Percentiles rank a stretch among this genome's conserved stretches.
These are phyloP conservation scores for Parmelia sp. DNA, from an alignment of 495 filamentous ascomycete genomes.

Conservation along the genomic window DNA sequence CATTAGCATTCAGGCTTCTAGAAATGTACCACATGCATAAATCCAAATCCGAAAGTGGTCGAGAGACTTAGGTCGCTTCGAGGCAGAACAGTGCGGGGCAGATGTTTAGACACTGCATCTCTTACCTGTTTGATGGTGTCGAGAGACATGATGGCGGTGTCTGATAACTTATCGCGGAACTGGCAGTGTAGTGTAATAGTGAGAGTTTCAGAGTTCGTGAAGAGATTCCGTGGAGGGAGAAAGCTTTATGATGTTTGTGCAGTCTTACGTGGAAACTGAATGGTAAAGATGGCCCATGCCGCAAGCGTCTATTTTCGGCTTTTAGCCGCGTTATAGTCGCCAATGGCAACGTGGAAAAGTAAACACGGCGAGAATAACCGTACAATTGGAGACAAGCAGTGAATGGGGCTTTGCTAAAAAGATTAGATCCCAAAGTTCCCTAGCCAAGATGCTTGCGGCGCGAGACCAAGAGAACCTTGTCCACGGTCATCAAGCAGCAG, in stretches of 20 bases:
- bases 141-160: slow-evolving; percentile 24
- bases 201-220: background rate
- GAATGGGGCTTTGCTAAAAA: too few species aligned
- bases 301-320: slow-evolving; percentile 12
- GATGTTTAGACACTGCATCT: slow-evolving; percentile 14
- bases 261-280: slow-evolving; percentile 16
- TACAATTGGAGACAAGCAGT: background rate
- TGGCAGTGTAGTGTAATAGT: background rate
- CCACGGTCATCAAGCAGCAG: slow-evolving; percentile 65
- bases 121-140: slow-evolving; percentile 31
- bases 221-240: background rate
- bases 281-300: background rate
- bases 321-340: slow-evolving; percentile 12
- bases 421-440: background rate
- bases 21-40: background rate
- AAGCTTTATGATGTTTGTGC: slow-evolving; percentile 27
- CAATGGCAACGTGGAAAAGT: slow-evolving; percentile 14
- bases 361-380: slow-evolving; percentile 15
- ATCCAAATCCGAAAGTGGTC: background rate
- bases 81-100: background rate
- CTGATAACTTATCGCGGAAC: background rate
- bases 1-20: slow-evolving; percentile 5
- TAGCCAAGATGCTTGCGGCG: slow-evolving; percentile 65
- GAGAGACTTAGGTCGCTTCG: background rate
- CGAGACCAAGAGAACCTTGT: slow-evolving; percentile 88